phyloP scores from a whole-genome alignment of 371 early-diverging fungal genomes.

The Lichtheimia hyalospora region DNA sequence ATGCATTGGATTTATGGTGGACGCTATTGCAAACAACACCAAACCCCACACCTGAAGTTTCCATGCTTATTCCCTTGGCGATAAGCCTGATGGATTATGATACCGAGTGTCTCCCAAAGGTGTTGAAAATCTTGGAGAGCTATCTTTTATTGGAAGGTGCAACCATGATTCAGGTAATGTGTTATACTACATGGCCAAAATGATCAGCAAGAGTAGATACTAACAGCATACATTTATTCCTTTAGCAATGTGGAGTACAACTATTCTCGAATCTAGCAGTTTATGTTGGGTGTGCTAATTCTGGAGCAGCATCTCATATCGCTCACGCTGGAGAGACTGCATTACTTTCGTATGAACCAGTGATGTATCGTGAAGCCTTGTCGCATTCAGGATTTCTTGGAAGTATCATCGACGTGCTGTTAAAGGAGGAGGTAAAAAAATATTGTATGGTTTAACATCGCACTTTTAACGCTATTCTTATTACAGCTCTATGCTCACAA shows the following conservation, averaged over 20 bases:
- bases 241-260: slow-evolving; percentile 40
- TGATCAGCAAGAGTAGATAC: no score
- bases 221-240: no score
- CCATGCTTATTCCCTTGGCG: slow-evolving; percentile 63
- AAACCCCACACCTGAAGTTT: slow-evolving; percentile 48
- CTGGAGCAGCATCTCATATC: slow-evolving; percentile 64
- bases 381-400: slow-evolving; percentile 54
- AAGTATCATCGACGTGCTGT: slow-evolving; percentile 49
- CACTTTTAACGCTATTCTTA: background rate
- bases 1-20: slow-evolving; percentile 87
- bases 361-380: slow-evolving; percentile 52
- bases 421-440: slow-evolving; percentile 54
- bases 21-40: slow-evolving; percentile 71
- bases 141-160: slow-evolving; percentile 70
- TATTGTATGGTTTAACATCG: background rate
- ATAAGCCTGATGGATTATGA: slow-evolving; percentile 71
- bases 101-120: slow-evolving; percentile 71
- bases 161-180: slow-evolving; percentile 43
- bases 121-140: slow-evolving; percentile 78
- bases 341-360: slow-evolving; percentile 51
- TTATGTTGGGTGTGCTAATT: slow-evolving; percentile 57
- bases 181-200: no score
- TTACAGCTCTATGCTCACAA: slow-evolving; percentile 63
- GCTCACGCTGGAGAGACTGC: slow-evolving; percentile 62
- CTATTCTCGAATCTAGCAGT: slow-evolving; percentile 56